phyloP scores from a whole-genome alignment of 2,329 filamentous ascomycete species.

The Lachnellula occidentalis region DNA sequence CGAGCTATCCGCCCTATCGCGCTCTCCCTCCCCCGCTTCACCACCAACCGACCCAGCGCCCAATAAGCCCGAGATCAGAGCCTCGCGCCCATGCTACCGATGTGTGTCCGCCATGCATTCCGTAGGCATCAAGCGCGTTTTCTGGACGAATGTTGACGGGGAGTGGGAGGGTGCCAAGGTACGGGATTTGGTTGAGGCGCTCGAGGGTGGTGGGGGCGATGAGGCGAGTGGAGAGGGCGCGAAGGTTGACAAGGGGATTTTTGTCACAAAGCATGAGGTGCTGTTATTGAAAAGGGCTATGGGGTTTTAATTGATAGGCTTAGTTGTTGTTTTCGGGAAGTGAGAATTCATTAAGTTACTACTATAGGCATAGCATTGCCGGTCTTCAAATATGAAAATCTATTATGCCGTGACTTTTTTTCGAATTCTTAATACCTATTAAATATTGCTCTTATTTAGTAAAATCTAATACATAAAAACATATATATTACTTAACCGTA shows the following conservation, averaged over 20 bases:
- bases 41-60: neutral
- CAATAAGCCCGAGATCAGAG: constrained; percentile 14
- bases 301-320: constrained; percentile 10
- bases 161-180: constrained; percentile 47
- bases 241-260: constrained; percentile 31
- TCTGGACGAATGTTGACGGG: constrained; percentile 45
- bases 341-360: too few relatives aligned
- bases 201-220: constrained; percentile 38
- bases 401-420: too few relatives aligned
- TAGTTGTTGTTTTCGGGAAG: neutral
- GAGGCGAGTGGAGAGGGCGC: constrained; percentile 12
- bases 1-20: constrained; percentile 33
- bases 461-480: too few relatives aligned
- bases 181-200: constrained; percentile 41
- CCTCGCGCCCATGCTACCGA: constrained; percentile 46
- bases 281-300: constrained; percentile 37
- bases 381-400: too few relatives aligned
- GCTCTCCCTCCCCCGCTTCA: constrained; percentile 11
- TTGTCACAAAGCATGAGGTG: constrained; percentile 49
- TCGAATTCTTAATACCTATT: too few relatives aligned
- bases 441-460: too few relatives aligned
- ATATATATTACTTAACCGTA: too few relatives aligned
- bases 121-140: constrained; percentile 46
- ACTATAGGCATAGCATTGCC: too few relatives aligned
- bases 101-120: constrained; percentile 47